phyloP scores from a whole-genome alignment of 441 rosid genomes.

The Hura crepitans region DNA sequence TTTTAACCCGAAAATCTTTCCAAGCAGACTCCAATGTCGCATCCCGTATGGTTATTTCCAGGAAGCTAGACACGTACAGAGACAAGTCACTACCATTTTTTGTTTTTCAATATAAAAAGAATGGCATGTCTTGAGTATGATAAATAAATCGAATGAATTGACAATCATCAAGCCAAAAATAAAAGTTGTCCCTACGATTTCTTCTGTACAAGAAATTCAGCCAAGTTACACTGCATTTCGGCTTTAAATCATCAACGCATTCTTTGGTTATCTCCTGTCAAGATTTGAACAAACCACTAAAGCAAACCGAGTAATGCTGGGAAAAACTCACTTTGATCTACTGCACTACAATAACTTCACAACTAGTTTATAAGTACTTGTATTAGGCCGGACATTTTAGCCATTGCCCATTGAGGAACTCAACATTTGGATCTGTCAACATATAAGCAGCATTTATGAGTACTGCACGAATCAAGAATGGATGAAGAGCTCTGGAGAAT shows the following conservation, averaged over 20 bases:
- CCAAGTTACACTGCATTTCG: slow-evolving; percentile 20
- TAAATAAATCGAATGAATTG: slow-evolving; percentile 3
- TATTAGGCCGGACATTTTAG: slow-evolving; percentile 7
- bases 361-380: not conserved
- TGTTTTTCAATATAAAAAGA: not conserved
- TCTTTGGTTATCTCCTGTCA: slow-evolving; percentile 9
- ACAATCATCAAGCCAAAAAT: slow-evolving; percentile 4
- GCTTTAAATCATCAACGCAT: not conserved
- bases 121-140: not conserved
- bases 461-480: not conserved
- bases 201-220: slow-evolving; percentile 28
- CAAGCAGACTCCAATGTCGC: too few species aligned
- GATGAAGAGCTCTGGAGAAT: not conserved
- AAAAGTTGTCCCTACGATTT: not conserved
- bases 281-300: slow-evolving; percentile 7
- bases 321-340: slow-evolving; percentile 15
- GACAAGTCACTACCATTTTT: not conserved
- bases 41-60: too few species aligned
- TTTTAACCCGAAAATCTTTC: too few species aligned
- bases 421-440: slow-evolving; percentile 49
- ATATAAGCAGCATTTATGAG: not conserved
- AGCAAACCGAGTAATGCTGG: slow-evolving; percentile 5
- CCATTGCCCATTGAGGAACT: slow-evolving; percentile 34
- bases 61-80: not conserved
- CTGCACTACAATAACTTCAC: slow-evolving; percentile 16